These are phyloP conservation scores for Imleria badia DNA, from an alignment of 768 basidiomycete genomes.

Conservation along the genomic window DNA sequence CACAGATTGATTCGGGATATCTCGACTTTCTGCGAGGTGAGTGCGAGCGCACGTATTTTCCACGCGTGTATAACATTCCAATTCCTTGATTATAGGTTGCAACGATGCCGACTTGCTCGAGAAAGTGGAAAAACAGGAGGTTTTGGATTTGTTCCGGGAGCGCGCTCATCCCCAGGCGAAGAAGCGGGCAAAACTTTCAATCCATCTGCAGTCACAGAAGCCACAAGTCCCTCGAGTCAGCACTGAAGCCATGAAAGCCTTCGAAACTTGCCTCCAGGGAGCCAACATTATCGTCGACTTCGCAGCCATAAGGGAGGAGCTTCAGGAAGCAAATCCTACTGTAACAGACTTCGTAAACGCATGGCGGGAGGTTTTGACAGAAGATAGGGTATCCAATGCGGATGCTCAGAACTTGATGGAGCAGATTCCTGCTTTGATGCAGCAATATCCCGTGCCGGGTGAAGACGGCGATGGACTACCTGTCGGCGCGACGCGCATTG, in stretches of 20 bases:
- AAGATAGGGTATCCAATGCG: slow-evolving; percentile 40
- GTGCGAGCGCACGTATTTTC: slow-evolving; percentile 27
- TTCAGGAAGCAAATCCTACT: slow-evolving; percentile 57
- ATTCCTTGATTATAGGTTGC: slow-evolving; percentile 47
- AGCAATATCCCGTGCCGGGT: slow-evolving; percentile 53
- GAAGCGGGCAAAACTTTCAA: slow-evolving; percentile 77
- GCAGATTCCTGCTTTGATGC: slow-evolving; percentile 56
- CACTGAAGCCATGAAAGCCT: slow-evolving; percentile 57
- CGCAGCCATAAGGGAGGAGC: slow-evolving; percentile 48
- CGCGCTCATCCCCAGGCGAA: slow-evolving; percentile 69
- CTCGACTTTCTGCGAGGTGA: slow-evolving; percentile 85
- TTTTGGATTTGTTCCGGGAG: slow-evolving; percentile 66
- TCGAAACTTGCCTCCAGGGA: slow-evolving; percentile 51
- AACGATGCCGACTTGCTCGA: slow-evolving; percentile 69
- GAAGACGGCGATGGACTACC: slow-evolving; percentile 48
- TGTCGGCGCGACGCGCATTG: slow-evolving; percentile 56
- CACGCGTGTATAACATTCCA: background rate
- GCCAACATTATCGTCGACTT: slow-evolving; percentile 51
- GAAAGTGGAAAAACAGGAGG: slow-evolving; percentile 69
- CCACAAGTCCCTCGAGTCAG: slow-evolving; percentile 62
- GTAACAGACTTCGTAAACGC: slow-evolving; percentile 61
- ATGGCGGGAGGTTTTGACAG: slow-evolving; percentile 49
- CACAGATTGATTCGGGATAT: slow-evolving; percentile 73
- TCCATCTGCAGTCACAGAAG: slow-evolving; percentile 77
- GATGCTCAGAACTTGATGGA: slow-evolving; percentile 47